These are phyloP conservation scores for Nakaseomyces delphensis DNA, from an alignment of 1,139 yeast genomes.

Conservation along the genomic window DNA sequence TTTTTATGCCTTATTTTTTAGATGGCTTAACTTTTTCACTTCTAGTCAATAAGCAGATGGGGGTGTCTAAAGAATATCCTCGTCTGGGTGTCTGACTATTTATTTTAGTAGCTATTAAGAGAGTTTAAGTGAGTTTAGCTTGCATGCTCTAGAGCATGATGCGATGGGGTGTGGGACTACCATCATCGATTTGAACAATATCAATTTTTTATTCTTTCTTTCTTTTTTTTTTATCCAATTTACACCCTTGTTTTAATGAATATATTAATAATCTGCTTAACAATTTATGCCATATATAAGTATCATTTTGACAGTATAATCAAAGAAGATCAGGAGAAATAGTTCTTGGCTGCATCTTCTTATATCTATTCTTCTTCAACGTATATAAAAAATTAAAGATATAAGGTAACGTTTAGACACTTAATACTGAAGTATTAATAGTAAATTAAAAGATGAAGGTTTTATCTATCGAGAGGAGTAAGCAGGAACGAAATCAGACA, in stretches of 20 bases:
- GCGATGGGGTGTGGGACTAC: background rate
- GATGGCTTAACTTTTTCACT: too few relatives aligned
- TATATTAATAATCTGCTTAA: background rate
- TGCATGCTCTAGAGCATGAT: too few relatives aligned
- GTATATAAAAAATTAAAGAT: background rate
- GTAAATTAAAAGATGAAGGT: conserved; percentile 4
- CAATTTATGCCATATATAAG: too few relatives aligned
- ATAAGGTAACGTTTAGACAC: background rate
- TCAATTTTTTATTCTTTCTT: background rate
- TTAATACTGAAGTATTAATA: background rate
- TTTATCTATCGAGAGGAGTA: conserved; percentile 1
- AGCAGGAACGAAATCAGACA: conserved; percentile 12
- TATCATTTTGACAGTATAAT: too few relatives aligned
- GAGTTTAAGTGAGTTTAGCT: too few relatives aligned
- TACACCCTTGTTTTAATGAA: background rate
- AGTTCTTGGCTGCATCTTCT: too few relatives aligned
- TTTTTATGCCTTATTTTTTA: too few relatives aligned
- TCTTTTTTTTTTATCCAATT: background rate
- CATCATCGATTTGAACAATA: background rate
- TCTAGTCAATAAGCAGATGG: too few relatives aligned
- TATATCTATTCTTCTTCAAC: background rate
- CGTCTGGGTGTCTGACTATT: too few relatives aligned
- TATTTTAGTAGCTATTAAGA: too few relatives aligned
- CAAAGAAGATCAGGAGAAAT: too few relatives aligned
- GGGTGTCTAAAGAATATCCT: too few relatives aligned